Percentiles rank a stretch among this genome's conserved stretches.
Conservation (phyloP, 2,329 filamentous ascomycete species). For the Polytolypa hystricis region DNA sequence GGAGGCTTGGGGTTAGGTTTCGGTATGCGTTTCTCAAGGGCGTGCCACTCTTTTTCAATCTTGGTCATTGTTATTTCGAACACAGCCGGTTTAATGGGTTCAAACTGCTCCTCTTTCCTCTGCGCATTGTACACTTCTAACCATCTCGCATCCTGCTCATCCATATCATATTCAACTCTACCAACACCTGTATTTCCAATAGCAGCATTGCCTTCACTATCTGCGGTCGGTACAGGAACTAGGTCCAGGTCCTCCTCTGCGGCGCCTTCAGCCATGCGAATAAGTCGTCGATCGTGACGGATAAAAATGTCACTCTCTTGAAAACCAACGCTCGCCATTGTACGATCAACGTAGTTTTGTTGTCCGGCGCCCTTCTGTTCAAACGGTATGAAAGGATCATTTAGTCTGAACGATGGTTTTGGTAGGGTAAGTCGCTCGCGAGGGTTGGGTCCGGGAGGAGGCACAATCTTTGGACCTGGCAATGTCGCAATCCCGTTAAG, state of each 20-base stretch:
- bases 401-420: slow-evolving; percentile 37
- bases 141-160: slow-evolving; percentile 98
- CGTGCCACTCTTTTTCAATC: slow-evolving; percentile 98
- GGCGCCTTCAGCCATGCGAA: slow-evolving; percentile 50
- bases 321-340: slow-evolving; percentile 92
- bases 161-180: slow-evolving; percentile 97
- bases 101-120: slow-evolving; percentile 61
- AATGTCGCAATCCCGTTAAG: slow-evolving; percentile 49
- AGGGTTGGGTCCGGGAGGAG: slow-evolving; percentile 39
- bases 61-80: slow-evolving; percentile 98
- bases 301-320: slow-evolving; percentile 88
- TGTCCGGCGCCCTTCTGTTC: slow-evolving; percentile 79
- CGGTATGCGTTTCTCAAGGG: slow-evolving; percentile 87
- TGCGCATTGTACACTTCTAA: slow-evolving; percentile 71
- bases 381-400: slow-evolving; percentile 38
- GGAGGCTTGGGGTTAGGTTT: slow-evolving; percentile 95
- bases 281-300: slow-evolving; percentile 61
- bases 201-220: slow-evolving; percentile 46
- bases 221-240: slow-evolving; percentile 42
- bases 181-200: slow-evolving; percentile 49
- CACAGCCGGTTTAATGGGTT: slow-evolving; percentile 79
- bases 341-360: slow-evolving; percentile 85
- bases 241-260: slow-evolving; percentile 54
- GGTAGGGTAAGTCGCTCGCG: slow-evolving; percentile 39
- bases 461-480: slow-evolving; percentile 41